phyloP scores from a whole-genome alignment of 345 rosid species.

The Laguncularia racemosa region DNA sequence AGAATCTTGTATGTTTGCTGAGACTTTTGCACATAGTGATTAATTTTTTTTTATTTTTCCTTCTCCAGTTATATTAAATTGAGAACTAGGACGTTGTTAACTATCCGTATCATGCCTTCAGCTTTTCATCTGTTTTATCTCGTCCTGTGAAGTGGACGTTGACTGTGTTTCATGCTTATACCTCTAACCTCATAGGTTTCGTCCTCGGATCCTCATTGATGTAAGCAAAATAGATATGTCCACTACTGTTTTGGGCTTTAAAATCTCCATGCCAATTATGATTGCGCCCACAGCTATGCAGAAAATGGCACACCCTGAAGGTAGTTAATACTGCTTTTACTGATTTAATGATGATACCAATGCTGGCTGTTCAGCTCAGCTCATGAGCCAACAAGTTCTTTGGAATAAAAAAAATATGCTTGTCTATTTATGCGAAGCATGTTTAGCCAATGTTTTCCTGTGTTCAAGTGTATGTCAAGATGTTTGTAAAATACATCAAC shows the following conservation, averaged over 20 bases:
- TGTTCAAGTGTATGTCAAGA: too few relatives aligned
- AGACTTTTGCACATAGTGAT: neutral
- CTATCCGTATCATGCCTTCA: neutral
- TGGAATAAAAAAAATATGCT: neutral
- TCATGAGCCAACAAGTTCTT: neutral
- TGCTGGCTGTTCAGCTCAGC: neutral
- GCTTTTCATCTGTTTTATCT: neutral
- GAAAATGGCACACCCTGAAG: slow-evolving; percentile 98
- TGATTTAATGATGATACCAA: neutral
- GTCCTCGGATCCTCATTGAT: slow-evolving; percentile 86
- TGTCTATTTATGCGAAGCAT: too few relatives aligned
- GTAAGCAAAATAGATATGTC: slow-evolving; percentile 76
- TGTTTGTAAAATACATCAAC: too few relatives aligned
- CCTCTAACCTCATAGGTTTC: slow-evolving; percentile 38
- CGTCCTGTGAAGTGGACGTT: neutral
- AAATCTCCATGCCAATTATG: slow-evolving; percentile 94
- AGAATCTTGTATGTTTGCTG: slow-evolving; percentile 56
- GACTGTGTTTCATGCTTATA: neutral
- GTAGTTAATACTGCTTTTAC: slow-evolving; percentile 14
- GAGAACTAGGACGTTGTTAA: too few relatives aligned
- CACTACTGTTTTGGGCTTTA: slow-evolving; percentile 74
- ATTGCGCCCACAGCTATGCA: slow-evolving; percentile 96
- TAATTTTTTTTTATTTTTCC: neutral
- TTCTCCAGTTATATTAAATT: neutral
- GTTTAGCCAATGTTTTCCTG: too few relatives aligned